These are phyloP conservation scores for Serendipita sp. DNA, from an alignment of 768 basidiomycete species.

Conservation along the genomic window DNA sequence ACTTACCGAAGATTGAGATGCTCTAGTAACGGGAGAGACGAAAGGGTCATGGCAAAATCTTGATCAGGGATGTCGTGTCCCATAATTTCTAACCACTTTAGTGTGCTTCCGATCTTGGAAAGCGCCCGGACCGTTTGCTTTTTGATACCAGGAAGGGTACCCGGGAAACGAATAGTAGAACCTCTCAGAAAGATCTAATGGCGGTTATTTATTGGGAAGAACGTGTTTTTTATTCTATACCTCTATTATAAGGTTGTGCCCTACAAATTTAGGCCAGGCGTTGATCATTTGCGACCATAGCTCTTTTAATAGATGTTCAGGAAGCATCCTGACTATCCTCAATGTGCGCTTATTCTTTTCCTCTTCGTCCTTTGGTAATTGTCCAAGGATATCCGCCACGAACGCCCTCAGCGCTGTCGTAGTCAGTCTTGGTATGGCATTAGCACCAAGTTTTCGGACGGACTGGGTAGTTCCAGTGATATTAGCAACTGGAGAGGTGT, in stretches of 20 bases:
- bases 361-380: background rate
- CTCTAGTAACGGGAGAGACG: slow-evolving; percentile 26
- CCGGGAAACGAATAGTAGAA: background rate
- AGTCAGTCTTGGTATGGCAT: background rate
- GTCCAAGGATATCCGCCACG: background rate
- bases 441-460: background rate
- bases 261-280: background rate
- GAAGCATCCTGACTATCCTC: background rate
- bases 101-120: background rate
- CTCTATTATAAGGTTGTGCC: background rate
- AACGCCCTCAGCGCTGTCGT: background rate
- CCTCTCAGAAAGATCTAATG: background rate
- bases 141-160: background rate
- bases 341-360: background rate
- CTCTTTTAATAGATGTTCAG: background rate
- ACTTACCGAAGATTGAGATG: slow-evolving; percentile 39
- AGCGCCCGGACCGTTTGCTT: background rate
- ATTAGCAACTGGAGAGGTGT: background rate
- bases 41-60: background rate
- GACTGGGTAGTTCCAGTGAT: background rate
- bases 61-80: background rate
- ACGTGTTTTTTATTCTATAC: background rate
- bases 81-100: background rate
- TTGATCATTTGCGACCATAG: background rate
- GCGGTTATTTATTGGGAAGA: background rate